Evolutionary conservation across 129 eudicot species (phyloP).

Genomic region (Ambrosia trifida): DNA sequence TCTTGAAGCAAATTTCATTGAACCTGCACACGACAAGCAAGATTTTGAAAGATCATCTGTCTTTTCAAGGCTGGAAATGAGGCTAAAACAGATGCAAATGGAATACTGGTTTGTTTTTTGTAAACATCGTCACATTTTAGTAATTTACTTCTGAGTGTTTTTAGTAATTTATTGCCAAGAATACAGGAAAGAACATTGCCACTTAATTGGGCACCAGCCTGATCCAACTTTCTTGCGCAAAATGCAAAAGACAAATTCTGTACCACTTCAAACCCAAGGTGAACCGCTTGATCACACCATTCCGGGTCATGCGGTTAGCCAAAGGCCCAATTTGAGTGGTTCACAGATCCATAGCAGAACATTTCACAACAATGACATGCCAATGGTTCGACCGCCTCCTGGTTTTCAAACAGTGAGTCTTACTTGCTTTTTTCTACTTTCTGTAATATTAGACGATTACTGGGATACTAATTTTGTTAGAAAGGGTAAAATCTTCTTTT

Average conservation of each 20-base stretch:
- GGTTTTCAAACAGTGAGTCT: constrained; percentile 45
- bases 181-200: constrained; percentile 74
- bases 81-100: constrained; percentile 77
- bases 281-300: constrained; percentile 29
- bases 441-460: not conserved
- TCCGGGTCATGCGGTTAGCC: constrained; percentile 30
- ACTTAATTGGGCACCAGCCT: constrained; percentile 60
- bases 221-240: constrained; percentile 35
- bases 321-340: constrained; percentile 39
- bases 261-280: constrained; percentile 21
- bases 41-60: constrained; percentile 90
- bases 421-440: constrained; percentile 3
- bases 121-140: constrained; percentile 1
- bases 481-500: not conserved
- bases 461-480: not conserved
- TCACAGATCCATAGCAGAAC: constrained; percentile 33
- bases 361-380: constrained; percentile 23
- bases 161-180: constrained; percentile 5
- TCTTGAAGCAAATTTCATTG: constrained; percentile 96
- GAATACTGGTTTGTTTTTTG: constrained; percentile 72
- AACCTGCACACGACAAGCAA: constrained; percentile 98
- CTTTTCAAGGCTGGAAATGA: constrained; percentile 66
- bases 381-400: constrained; percentile 31
- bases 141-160: not conserved
- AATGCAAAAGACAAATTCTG: constrained; percentile 25